Evolutionary conservation across 2,329 filamentous ascomycete genomes (phyloP), one percentile per base, ranked within the genome.

Genomic region (Epichloe baconii): DNA sequence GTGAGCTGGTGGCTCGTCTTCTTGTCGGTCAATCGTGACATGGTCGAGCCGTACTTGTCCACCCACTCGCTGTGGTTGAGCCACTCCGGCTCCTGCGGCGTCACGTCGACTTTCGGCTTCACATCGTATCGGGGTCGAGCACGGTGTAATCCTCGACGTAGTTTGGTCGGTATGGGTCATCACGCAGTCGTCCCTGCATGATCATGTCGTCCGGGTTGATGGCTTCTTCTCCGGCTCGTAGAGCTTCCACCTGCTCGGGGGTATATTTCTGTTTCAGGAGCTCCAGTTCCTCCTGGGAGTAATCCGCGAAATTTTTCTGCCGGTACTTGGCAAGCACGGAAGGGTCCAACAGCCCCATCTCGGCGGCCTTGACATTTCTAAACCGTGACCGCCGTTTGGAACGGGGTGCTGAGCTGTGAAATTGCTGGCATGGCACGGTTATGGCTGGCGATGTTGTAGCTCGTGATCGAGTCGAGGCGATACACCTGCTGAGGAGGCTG

Each of bases 111-210:
- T 52, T 69, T 74, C 58, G 69, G 77, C 65, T 72, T 80, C 64
- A 83, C 78, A 71, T 97, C 91, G 54, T 93, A 78, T 47, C 87
- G 75, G 49, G 87, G 62, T 88, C 80, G 56, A 91, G 77, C 52
- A 78, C 77, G 53, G 85, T 80, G 62, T 95, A 85, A 66, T 95
- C 88, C 65, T 96, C 89, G 51, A 91, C 70, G 66, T 95, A 93
- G 54, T 79, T 74, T 47, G 90, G 71, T 49, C 75, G 74, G 73
- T 87, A 86, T 8, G 82, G 77, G 64, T 95, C 89, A 50, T 72
- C 76, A 54, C 88, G 82, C 59, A 86, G 67, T 43, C 80, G 76
- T 57, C 83, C 86, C 69, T 93, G 85, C 36, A 80, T 74, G 42
- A 83, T 75, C 63, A 96, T 65, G 67, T 97, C 88, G 57, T 81